Base-by-base conservation (phyloP, 164 flowering plant genomes). In the Tetracentron sinense region DNA sequence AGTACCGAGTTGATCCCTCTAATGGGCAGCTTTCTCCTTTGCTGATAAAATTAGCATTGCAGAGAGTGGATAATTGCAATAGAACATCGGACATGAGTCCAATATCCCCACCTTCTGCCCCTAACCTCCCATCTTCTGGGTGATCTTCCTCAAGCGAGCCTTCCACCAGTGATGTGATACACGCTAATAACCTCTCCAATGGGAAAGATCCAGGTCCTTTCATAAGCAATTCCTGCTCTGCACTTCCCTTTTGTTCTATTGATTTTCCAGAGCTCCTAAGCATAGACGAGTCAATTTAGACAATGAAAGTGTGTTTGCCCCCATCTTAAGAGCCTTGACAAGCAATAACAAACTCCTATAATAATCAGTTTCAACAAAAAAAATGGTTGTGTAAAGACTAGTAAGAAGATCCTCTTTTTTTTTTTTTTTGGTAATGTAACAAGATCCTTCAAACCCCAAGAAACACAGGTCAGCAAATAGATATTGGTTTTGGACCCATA, bases 121-220 rank as follows among this genome's bases (percentile, higher is more conserved):
- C 75, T 48, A 60, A n/a, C 1, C 49, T 72, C 42, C 33, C 70
- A 35, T 56, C 60, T 54, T 47, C 76, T 56, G 61, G 74, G 58
- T 64, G 69, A 27, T 88, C 95, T 56, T 78, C 86, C 52, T 75
- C 83, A 16, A 54, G 47, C 0, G 79, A 69, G 69, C 47, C 71
- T 65, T 88, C 92, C 64, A 69, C 81, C 64, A 81, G 83, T n/a
- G 92, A 86, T 38, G 85, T 74, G 65, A 91, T 78, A 56, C 97
- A 95, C 76, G 99, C 99, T 47, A 95, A 75, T 61, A 95, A 70
- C 67, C 97, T 86, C 74, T 92, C 99, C 68, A 95, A 64, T 6
- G 97, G 92, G 59, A 95, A 92, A 65, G 88, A 87, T 60, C 99
- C 97, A 47, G 99, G 97, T 23, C 99, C 97, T 72, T 88, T 95